Evolutionary conservation across 352 stramenopile species (phyloP), one percentile per base, ranked within the genome.

Genomic region (Phytophthora agathidicida): DNA sequence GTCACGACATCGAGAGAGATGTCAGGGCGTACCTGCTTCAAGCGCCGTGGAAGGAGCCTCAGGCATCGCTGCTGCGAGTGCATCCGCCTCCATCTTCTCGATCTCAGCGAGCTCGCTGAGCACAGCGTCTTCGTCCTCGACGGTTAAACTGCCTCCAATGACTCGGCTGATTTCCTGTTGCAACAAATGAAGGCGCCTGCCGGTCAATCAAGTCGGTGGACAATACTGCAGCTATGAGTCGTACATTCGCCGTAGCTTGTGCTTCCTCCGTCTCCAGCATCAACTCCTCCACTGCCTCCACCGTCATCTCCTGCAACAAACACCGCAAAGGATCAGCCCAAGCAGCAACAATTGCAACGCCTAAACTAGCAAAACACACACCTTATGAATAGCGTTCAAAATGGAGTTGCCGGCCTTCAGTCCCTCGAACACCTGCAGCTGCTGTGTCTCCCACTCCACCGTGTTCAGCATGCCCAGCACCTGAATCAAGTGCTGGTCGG

Each of bases 251-350:
- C 8, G 73, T 86, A n/a, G 80, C 73, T 24, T 89, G 80, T 5
- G 86, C 88, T 72, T 96, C 89, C 60, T 90, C 78, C 8, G 84
- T 95, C 68, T 96, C 89, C 6, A 93, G 65, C 87, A 96, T 94
- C 20, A 96, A 60, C 41, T 96, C 86, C 47, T 95, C 83, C 2
- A 96, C 85, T 23, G 87, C 83, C 32, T 96, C 89, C 20, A 95
- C 77, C 1, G 74, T 91, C 81, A 96, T 94, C 56, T 96, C 85
- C 80, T 91, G 52, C 49, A 48, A 0, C 33, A 64, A 55, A 2
- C n/a, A n/a, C n/a, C n/a, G n/a, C n/a, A n/a, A n/a, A n/a, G n/a
- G n/a, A n/a, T n/a, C n/a, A n/a, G 39, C n/a, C 14, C 17, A 50
- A 31, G 3, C 10, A 37, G 42, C 37, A 39, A 36, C 13, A 36